phyloP scores from a whole-genome alignment of 306 rosid genomes.

The Myrica gale region DNA sequence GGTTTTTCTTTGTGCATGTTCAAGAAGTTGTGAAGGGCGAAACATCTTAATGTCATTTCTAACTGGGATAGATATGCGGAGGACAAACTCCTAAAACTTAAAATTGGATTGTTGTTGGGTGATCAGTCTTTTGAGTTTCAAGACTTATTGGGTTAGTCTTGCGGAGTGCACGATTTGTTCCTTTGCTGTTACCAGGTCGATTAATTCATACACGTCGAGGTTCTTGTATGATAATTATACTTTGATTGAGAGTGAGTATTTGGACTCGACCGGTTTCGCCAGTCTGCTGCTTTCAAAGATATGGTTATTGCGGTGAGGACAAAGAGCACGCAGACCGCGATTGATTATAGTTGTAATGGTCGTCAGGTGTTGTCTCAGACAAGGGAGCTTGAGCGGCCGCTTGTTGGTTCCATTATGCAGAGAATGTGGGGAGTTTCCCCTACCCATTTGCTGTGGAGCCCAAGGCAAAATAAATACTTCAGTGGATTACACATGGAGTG shows the following conservation, averaged over 20 bases:
- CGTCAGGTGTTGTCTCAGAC: conserved; percentile 72
- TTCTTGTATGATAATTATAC: conserved; percentile 85
- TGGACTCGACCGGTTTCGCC: conserved; percentile 92
- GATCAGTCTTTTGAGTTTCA: conserved; percentile 70
- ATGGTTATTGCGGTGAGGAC: conserved; percentile 98
- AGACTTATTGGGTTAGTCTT: conserved; percentile 44
- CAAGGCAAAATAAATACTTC: conserved; percentile 75
- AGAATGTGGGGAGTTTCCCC: conserved; percentile 99
- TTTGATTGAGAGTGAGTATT: conserved; percentile 87
- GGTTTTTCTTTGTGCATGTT: not conserved
- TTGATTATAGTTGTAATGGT: conserved; percentile 90
- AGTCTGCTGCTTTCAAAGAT: conserved; percentile 82
- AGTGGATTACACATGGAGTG: conserved; percentile 95
- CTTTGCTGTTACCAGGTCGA: conserved; percentile 66
- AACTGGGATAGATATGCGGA: not conserved
- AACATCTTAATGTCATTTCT: not conserved
- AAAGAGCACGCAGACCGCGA: conserved; percentile 74
- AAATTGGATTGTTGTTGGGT: conserved; percentile 43
- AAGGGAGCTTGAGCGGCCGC: conserved; percentile 77
- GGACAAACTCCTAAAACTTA: not conserved
- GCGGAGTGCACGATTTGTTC: conserved; percentile 62
- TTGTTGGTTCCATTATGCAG: conserved; percentile 91
- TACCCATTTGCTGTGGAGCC: conserved; percentile 82
- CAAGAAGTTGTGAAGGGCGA: not conserved
- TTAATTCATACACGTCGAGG: conserved; percentile 79